These are phyloP conservation scores for Elasticomyces elasticus DNA, from an alignment of 495 filamentous ascomycete species.

Conservation along the genomic window DNA sequence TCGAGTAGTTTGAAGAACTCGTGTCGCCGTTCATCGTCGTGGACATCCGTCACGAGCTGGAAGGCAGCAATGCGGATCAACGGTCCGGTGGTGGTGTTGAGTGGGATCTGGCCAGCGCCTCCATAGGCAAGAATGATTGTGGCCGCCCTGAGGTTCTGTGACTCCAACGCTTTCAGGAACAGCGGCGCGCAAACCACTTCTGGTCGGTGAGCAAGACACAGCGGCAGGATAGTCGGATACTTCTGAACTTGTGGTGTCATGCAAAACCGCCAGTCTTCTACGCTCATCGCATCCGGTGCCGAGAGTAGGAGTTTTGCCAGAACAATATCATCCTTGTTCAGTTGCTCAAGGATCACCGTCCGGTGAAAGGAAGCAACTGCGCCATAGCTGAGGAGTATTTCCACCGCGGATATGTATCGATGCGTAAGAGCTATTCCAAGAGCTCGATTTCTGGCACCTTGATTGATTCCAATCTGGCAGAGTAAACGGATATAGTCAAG, in stretches of 20 bases:
- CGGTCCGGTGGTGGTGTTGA: too few relatives aligned
- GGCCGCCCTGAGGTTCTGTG: background rate
- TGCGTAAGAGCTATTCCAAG: background rate
- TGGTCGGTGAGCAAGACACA: background rate
- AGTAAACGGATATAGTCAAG: background rate
- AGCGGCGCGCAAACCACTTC: background rate
- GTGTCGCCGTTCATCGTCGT: background rate
- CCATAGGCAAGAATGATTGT: background rate
- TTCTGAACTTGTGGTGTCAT: background rate
- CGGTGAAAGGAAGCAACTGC: background rate
- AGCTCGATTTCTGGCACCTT: background rate
- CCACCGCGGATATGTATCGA: background rate
- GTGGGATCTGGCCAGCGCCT: too few relatives aligned
- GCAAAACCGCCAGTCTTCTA: background rate
- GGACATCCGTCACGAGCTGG: background rate
- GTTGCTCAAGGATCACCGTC: background rate
- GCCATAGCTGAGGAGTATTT: background rate
- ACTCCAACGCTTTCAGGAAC: background rate
- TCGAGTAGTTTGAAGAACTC: background rate
- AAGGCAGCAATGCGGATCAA: background rate
- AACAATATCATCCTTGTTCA: background rate
- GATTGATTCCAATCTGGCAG: background rate
- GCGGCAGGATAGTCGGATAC: background rate
- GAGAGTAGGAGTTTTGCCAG: background rate
- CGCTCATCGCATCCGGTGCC: background rate